Conservation (phyloP, 495 filamentous ascomycete species). For the Neurospora pannonica region DNA sequence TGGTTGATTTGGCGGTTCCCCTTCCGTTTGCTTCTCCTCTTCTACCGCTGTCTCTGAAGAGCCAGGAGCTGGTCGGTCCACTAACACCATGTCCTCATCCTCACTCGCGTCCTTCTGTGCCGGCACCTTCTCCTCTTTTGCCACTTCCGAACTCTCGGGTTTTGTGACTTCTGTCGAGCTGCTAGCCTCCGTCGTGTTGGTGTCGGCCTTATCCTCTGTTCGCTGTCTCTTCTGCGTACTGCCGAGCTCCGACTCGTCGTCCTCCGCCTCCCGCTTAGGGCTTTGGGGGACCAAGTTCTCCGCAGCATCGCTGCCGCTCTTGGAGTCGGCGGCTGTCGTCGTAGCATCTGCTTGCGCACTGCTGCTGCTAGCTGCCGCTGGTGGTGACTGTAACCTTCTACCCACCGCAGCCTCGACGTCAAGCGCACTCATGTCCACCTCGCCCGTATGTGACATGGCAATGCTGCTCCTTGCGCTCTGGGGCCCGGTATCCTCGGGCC, state of each 20-base stretch:
- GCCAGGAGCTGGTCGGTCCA: not conserved
- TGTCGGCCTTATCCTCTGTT: constrained; percentile 20
- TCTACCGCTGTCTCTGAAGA: not conserved
- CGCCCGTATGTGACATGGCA: constrained; percentile 14
- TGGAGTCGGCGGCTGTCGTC: not conserved
- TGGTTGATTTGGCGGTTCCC: not conserved
- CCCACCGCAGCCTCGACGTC: constrained; percentile 47
- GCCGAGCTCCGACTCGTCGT: constrained; percentile 22
- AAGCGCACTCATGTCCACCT: constrained; percentile 37
- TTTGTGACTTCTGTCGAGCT: not conserved
- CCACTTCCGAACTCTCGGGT: not conserved
- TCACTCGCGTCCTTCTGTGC: not conserved
- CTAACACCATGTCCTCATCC: not conserved
- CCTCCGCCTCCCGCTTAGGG: constrained; percentile 38
- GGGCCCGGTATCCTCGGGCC: constrained; percentile 77
- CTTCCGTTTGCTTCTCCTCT: not conserved
- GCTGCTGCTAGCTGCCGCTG: constrained; percentile 1
- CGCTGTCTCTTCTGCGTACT: constrained; percentile 25
- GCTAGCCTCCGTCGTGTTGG: not conserved
- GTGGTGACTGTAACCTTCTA: constrained; percentile 18
- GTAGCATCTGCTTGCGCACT: not conserved
- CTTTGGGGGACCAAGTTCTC: constrained; percentile 10
- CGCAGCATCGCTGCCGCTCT: not conserved
- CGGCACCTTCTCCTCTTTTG: not conserved
- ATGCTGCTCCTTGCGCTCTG: constrained; percentile 38